These are phyloP conservation scores for Hemisphaericaspora lyxosophila DNA, from an alignment of 1,139 yeast species.

Conservation along the genomic window DNA sequence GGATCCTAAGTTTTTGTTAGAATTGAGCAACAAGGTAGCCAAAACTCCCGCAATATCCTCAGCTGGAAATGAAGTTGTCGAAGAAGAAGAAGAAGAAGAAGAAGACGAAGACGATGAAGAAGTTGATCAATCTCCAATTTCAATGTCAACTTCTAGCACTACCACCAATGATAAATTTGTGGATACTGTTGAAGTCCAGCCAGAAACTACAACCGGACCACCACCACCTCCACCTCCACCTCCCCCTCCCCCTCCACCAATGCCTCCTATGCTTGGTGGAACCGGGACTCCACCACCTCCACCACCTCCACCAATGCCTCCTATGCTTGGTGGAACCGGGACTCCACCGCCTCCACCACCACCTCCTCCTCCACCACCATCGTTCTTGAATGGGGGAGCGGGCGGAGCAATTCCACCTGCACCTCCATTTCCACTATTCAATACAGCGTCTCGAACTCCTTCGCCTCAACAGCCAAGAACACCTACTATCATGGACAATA, in stretches of 20 bases:
- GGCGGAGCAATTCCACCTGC: slow-evolving; percentile 28
- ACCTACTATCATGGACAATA: slow-evolving; percentile 50
- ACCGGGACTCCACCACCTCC: slow-evolving; percentile 30
- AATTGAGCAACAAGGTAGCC: slow-evolving; percentile 53
- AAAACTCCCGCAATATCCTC: slow-evolving; percentile 17
- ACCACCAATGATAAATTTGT: slow-evolving; percentile 14
- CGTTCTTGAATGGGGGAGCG: slow-evolving; percentile 13
- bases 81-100: slow-evolving; percentile 6
- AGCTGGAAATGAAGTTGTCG: neutral
- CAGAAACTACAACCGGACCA: neutral
- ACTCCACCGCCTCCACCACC: slow-evolving; percentile 29
- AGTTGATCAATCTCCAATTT: neutral
- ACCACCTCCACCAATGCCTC: slow-evolving; percentile 23
- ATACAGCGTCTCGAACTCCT: slow-evolving; percentile 16
- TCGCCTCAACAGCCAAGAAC: slow-evolving; percentile 30
- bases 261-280: slow-evolving; percentile 9
- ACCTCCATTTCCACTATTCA: slow-evolving; percentile 24
- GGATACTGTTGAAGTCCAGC: slow-evolving; percentile 15
- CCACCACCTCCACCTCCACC: slow-evolving; percentile 9
- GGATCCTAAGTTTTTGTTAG: slow-evolving; percentile 58
- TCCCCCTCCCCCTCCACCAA: slow-evolving; percentile 21
- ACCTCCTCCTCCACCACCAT: slow-evolving; percentile 25
- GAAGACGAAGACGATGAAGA: neutral
- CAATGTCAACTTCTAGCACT: neutral
- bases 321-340: slow-evolving; percentile 16